Evolutionary conservation across 805 yeast genomes (phyloP), one percentile per base, ranked within the genome.

Genomic region (Nakazawaea ernobii): DNA sequence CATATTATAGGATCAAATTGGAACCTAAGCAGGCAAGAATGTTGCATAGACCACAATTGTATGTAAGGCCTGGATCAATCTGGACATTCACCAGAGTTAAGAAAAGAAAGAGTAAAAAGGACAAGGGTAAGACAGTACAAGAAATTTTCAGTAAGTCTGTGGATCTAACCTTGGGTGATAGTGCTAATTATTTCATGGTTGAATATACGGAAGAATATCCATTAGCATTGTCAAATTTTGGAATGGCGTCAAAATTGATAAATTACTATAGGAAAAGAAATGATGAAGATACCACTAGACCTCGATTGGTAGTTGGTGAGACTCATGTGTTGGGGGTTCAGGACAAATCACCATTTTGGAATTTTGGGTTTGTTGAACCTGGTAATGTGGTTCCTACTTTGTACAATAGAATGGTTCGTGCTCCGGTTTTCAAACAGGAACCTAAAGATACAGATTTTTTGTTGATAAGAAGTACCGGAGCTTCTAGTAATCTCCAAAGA

Each of bases 261-360:
- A 94, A 94, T 60, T 94, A 94, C 61, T 94, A 94, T 64, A 76
- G 99, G 54, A 92, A 92, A 61, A 80, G 78, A 51, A 73, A 73
- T 49, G 89, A 84, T 13, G 90, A 86, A 43, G 99, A 94, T 62
- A 77, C 79, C 4, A 73, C 86, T 5, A 78, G 98, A 51, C 98
- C 98, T 0, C 92, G 91, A 58, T 71, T 90, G 27, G 78, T 88
- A 1, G 74, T 90, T 37, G 99, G 99, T 39, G 99, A 94, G 62
- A 94, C 98, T 0, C 94, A 87, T 66, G 96, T 94, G 2, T 70
- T 94, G 33, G 97, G 97, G n/a, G 87, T 88, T 1, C 96, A 91
- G 61, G 99, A 94, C 66, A 77, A 95, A 57, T 87, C 96, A 7
- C 97, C 99, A 10, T 94, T 94, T 62, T 94, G 99, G 98, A 94